Conservation (phyloP, 805 yeast species). For the Nakazawaea ishiwadae region DNA sequence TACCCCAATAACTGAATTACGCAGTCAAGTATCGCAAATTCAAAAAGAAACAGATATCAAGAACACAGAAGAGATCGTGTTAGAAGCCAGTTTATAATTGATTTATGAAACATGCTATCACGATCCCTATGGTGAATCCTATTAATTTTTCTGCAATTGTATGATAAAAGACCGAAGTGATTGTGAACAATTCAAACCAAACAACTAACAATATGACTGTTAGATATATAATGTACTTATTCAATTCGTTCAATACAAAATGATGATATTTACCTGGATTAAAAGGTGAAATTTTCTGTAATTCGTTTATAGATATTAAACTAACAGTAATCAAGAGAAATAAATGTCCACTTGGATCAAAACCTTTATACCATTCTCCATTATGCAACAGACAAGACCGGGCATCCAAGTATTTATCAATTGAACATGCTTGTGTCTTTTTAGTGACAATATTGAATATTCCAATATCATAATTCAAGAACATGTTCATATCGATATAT, state of each 20-base stretch:
- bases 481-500: slow-evolving; percentile 2
- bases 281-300: slow-evolving; percentile 15
- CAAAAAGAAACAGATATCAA: slow-evolving; percentile 3
- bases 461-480: slow-evolving; percentile 6
- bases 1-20: slow-evolving; percentile 6
- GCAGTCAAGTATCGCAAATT: not conserved
- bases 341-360: slow-evolving; percentile 52
- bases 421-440: slow-evolving; percentile 6
- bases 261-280: not conserved
- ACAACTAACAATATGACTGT: slow-evolving; percentile 16
- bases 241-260: slow-evolving; percentile 11
- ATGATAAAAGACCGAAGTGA: slow-evolving; percentile 48
- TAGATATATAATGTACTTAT: not conserved
- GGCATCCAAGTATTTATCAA: not conserved
- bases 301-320: slow-evolving; percentile 34
- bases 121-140: slow-evolving; percentile 36
- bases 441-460: slow-evolving; percentile 4
- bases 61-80: slow-evolving; percentile 4
- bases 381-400: slow-evolving; percentile 9
- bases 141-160: slow-evolving; percentile 40
- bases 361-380: slow-evolving; percentile 44
- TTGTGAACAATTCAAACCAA: slow-evolving; percentile 36
- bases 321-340: slow-evolving; percentile 40
- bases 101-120: slow-evolving; percentile 20
- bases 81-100: slow-evolving; percentile 3